Percentiles rank a stretch among this genome's conserved stretches.
Evolutionary conservation across 2,329 filamentous ascomycete genomes (phyloP).

Genomic region (Neofusicoccum parvum): DNA sequence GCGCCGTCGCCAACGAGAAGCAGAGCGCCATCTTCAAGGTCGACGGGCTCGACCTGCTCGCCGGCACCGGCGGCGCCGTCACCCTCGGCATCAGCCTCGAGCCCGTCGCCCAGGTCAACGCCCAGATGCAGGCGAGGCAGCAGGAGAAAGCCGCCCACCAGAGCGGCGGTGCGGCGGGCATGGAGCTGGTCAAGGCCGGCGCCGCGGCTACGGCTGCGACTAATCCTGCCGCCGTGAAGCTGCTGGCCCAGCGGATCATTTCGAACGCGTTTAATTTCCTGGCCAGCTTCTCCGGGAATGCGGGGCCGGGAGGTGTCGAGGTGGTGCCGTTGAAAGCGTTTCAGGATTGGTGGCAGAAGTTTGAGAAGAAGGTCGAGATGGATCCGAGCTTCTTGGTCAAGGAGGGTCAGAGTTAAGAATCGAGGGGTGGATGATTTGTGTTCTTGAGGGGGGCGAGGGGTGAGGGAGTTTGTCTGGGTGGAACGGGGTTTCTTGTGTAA

Average conservation of each 20-base stretch:
- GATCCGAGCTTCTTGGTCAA: conserved; percentile 90
- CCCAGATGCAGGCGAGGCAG: conserved; percentile 65
- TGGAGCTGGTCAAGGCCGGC: conserved; percentile 40
- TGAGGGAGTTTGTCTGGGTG: not conserved
- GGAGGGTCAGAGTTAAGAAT: conserved; percentile 40
- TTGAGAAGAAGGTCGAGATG: conserved; percentile 80
- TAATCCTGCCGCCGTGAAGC: conserved; percentile 64
- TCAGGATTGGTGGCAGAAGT: conserved; percentile 97
- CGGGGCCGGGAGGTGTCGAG: conserved; percentile 67
- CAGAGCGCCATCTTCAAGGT: conserved; percentile 91
- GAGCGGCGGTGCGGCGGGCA: conserved; percentile 24
- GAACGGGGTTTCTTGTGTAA: not conserved
- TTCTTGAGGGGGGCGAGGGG: not conserved
- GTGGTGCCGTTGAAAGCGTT: conserved; percentile 94
- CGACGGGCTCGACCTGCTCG: conserved; percentile 26
- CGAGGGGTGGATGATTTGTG: not conserved
- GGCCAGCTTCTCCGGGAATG: conserved; percentile 75
- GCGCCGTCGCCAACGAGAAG: conserved; percentile 86
- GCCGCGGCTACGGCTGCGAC: conserved; percentile 26
- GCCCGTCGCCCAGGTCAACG: conserved; percentile 69
- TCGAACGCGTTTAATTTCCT: conserved; percentile 97
- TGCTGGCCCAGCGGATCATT: conserved; percentile 90
- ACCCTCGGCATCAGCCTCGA: conserved; percentile 85
- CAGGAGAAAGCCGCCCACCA: conserved; percentile 35
- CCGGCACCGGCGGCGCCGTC: conserved; percentile 39